Evolutionary conservation across 2,329 filamentous ascomycete genomes (phyloP).

Genomic region (Cladobotryum protrusum): DNA sequence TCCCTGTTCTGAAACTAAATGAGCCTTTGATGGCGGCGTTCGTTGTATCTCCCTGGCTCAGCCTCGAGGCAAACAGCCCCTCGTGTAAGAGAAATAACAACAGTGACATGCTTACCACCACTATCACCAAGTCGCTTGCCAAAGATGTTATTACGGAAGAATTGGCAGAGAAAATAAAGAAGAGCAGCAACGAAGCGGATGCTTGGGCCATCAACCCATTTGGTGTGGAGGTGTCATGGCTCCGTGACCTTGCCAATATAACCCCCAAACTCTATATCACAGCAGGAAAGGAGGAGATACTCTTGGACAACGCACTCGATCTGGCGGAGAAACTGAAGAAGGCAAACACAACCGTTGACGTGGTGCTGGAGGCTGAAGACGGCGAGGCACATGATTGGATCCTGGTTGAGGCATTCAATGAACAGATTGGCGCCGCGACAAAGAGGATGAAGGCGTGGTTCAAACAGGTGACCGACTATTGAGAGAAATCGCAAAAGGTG

Average conservation of each 20-base stretch:
- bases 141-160: slow-evolving; percentile 10
- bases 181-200: slow-evolving; percentile 8
- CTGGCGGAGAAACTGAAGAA: slow-evolving; percentile 19
- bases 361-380: slow-evolving; percentile 23
- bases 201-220: slow-evolving; percentile 23
- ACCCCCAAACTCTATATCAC: slow-evolving; percentile 26
- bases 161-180: slow-evolving; percentile 7
- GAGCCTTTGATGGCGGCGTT: slow-evolving; percentile 26
- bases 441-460: slow-evolving; percentile 27
- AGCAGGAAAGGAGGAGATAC: slow-evolving; percentile 25
- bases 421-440: slow-evolving; percentile 22
- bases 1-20: slow-evolving; percentile 16
- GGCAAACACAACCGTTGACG: slow-evolving; percentile 15
- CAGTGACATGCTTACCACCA: slow-evolving; percentile 28
- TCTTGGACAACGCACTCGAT: slow-evolving; percentile 24
- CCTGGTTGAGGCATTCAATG: slow-evolving; percentile 21
- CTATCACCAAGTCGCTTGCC: slow-evolving; percentile 9
- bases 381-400: slow-evolving; percentile 30
- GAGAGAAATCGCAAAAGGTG: background rate
- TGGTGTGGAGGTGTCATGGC: slow-evolving; percentile 24
- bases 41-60: slow-evolving; percentile 29
- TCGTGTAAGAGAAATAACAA: slow-evolving; percentile 22
- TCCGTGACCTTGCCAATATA: slow-evolving; percentile 19
- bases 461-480: slow-evolving; percentile 10
- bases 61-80: slow-evolving; percentile 11